Evolutionary conservation across 768 basidiomycete genomes (phyloP).

Genomic region (Thelephora ganbajun): DNA sequence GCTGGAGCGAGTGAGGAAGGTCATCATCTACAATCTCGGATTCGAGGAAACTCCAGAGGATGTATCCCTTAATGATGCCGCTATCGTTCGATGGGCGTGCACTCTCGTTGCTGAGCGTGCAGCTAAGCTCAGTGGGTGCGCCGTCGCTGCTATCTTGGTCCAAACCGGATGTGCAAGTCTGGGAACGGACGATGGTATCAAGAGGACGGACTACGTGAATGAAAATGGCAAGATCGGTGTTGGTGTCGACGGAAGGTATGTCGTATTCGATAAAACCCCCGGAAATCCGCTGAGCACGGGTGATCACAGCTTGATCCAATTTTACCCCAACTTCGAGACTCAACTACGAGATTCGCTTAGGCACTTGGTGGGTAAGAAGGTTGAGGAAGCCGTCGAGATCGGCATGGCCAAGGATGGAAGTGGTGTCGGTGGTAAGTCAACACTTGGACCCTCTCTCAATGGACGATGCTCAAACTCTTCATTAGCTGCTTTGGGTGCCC

Average conservation of each 20-base stretch:
- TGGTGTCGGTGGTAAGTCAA: conserved; percentile 80
- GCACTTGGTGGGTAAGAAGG: conserved; percentile 63
- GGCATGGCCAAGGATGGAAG: conserved; percentile 96
- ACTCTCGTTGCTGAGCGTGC: conserved; percentile 71
- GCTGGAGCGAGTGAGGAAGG: conserved; percentile 40
- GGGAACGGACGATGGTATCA: conserved; percentile 15
- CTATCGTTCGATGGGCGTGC: conserved; percentile 75
- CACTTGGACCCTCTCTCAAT: neutral
- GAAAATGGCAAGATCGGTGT: conserved; percentile 43
- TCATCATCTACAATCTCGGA: conserved; percentile 49
- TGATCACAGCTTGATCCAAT: conserved; percentile 62
- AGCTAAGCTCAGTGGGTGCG: conserved; percentile 71
- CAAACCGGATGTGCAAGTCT: conserved; percentile 64
- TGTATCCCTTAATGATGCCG: conserved; percentile 29
- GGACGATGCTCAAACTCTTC: conserved; percentile 3
- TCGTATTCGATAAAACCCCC: neutral
- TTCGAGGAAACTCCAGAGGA: conserved; percentile 31
- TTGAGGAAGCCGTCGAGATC: conserved; percentile 70
- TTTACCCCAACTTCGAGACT: conserved; percentile 78
- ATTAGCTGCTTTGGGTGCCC: conserved; percentile 76
- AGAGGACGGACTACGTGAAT: conserved; percentile 13
- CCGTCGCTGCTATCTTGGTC: conserved; percentile 71
- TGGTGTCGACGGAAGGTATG: conserved; percentile 87
- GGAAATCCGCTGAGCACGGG: neutral
- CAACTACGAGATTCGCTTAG: conserved; percentile 62